Evolutionary conservation across 2,329 filamentous ascomycete genomes (phyloP).

Genomic region (Nannizziopsis arthrosporioides): DNA sequence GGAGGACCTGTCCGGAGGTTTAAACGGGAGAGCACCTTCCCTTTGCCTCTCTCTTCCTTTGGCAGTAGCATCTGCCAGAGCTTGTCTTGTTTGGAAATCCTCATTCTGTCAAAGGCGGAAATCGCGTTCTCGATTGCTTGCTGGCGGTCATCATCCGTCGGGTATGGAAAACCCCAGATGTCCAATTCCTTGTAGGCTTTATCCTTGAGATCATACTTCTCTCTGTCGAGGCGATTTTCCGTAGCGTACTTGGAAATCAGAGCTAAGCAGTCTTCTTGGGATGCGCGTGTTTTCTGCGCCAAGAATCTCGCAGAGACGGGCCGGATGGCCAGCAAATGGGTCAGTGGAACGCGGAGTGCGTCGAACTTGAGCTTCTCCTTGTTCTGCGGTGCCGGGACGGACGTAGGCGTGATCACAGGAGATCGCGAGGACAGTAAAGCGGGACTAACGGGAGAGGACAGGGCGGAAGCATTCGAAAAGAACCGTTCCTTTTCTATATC

Average conservation of each 20-base stretch:
- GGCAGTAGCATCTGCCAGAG: constrained; percentile 52
- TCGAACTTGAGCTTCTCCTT: constrained; percentile 31
- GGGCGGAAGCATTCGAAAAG: constrained; percentile 27
- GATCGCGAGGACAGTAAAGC: constrained; percentile 29
- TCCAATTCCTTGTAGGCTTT: constrained; percentile 51
- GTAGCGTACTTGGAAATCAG: constrained; percentile 44
- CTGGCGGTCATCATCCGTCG: constrained; percentile 43
- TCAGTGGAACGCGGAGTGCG: constrained; percentile 36
- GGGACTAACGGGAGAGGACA: constrained; percentile 34
- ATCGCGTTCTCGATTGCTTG: constrained; percentile 52
- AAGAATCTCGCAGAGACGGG: constrained; percentile 40
- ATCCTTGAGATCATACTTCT: constrained; percentile 46
- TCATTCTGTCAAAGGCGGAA: constrained; percentile 50
- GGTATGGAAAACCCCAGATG: constrained; percentile 50
- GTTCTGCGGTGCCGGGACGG: constrained; percentile 28
- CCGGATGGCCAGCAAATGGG: constrained; percentile 44
- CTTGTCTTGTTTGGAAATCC: constrained; percentile 48
- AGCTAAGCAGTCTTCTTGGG: constrained; percentile 37
- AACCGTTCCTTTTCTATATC: constrained; percentile 34
- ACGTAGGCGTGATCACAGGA: constrained; percentile 33
- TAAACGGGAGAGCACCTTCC: constrained; percentile 48
- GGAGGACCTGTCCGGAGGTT: constrained; percentile 38
- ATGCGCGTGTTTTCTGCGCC: constrained; percentile 37
- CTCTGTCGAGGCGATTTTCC: constrained; percentile 37
- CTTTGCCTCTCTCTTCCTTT: constrained; percentile 50